Evolutionary conservation across 2,329 filamentous ascomycete genomes (phyloP).

Genomic region (Immersiporthe knoxdaviesiana): DNA sequence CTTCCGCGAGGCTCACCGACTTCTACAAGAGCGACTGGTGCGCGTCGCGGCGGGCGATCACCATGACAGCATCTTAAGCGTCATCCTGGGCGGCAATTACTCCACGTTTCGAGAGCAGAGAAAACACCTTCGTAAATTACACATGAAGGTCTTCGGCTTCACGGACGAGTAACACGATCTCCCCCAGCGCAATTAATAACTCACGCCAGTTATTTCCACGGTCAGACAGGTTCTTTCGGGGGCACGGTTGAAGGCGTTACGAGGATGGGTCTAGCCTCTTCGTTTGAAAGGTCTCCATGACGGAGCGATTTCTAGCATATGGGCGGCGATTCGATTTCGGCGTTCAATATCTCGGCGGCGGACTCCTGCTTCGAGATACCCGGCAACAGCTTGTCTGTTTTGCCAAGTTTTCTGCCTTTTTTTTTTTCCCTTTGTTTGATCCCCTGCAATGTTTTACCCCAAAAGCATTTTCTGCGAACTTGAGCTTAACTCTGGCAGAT

Average conservation of each 20-base stretch:
- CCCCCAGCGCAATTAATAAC: not conserved
- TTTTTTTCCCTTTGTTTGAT: constrained; percentile 15
- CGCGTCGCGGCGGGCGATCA: constrained; percentile 43
- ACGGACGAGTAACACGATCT: constrained; percentile 36
- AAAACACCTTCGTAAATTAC: constrained; percentile 59
- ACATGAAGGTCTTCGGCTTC: constrained; percentile 45
- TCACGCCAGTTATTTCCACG: not conserved
- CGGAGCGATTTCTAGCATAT: not conserved
- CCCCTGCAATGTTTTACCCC: constrained; percentile 17
- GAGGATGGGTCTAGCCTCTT: not conserved
- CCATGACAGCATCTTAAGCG: constrained; percentile 65
- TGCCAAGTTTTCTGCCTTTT: constrained; percentile 16
- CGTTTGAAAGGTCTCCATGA: constrained; percentile 10
- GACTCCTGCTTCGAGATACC: constrained; percentile 26
- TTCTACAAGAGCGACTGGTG: constrained; percentile 61
- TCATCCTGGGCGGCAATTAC: constrained; percentile 80
- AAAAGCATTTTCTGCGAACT: constrained; percentile 16
- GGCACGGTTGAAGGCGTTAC: not conserved
- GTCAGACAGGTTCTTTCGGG: not conserved
- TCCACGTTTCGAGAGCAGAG: constrained; percentile 72
- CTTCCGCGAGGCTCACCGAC: constrained; percentile 68
- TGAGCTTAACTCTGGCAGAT: constrained; percentile 31
- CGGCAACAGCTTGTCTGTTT: constrained; percentile 23
- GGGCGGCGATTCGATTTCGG: constrained; percentile 17
- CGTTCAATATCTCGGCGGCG: constrained; percentile 26